Base-by-base conservation (phyloP, 2,329 filamentous ascomycete genomes). In the Gaeumannomyces sp. region DNA sequence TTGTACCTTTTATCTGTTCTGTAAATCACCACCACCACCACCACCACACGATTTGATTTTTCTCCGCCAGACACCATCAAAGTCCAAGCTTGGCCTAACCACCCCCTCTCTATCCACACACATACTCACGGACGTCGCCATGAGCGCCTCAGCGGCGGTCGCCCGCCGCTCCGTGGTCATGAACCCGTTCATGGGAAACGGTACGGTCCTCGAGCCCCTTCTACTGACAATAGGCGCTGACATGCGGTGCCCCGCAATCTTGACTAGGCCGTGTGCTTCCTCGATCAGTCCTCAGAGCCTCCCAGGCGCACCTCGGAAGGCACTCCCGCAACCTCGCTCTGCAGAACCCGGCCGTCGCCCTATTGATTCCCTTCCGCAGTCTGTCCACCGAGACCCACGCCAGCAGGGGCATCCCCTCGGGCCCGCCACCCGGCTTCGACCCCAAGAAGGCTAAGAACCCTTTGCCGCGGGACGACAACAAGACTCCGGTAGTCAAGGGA, bases 381-480 rank as follows among this genome's bases (percentile, higher is more conserved):
- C 78, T 87, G 70, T 80, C 83, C 60, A 89, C 86, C 70, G 85
- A 88, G 66, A 81, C 84, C 68, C 84, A 86, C 73, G 75, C 82
- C 64, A 78, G 81, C 66, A 74, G 67, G 28, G 70, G 77, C 31
- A 76, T 77, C 50, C 79, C 84, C 63, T 81, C 83, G 64, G 88
- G 85, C 61, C 93, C 92, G 59, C 93, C 93, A 65, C 93, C 93
- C 19, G 93, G 93, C 33, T 97, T 97, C 81, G 93, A 95, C 74
- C 82, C 91, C n/a, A 89, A 94, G 73, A 83, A 92, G 79, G 93
- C 93, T 70, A 94, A 93, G 84, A 94, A 93, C 75, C 91, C 93
- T 16, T 80, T 95, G 61, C 78, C 87, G 2, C 85, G 86, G 72
- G 85, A 89, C 64, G 71, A 73, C 35, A 33, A 19, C 10, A 35